Conservation (phyloP, 805 yeast genomes). For the Metschnikowia lunata region DNA sequence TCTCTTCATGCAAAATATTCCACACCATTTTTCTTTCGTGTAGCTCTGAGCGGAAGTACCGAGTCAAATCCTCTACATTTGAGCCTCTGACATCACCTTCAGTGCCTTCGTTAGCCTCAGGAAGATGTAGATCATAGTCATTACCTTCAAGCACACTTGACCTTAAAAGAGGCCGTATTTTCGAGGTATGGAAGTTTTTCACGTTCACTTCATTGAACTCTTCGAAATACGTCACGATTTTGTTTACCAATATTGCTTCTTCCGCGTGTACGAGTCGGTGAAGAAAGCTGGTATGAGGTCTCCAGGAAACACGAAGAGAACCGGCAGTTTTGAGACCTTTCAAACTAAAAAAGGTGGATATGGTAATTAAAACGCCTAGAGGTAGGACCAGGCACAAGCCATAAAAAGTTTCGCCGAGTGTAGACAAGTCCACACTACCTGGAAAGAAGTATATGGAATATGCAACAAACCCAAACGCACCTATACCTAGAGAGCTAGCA, state of each 20-base stretch:
- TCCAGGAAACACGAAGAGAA: slow-evolving; percentile 28
- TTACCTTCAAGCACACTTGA: slow-evolving; percentile 2
- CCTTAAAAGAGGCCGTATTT: slow-evolving; percentile 2
- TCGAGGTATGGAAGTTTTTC: slow-evolving; percentile 31
- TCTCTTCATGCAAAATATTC: slow-evolving; percentile 31
- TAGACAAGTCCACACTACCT: background rate
- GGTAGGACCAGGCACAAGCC: slow-evolving; percentile 2
- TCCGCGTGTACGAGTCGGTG: slow-evolving; percentile 27
- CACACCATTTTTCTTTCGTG: slow-evolving; percentile 13
- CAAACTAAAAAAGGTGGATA: background rate
- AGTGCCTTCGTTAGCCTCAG: background rate
- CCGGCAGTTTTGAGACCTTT: background rate
- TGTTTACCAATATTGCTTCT: slow-evolving; percentile 30
- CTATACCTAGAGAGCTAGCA: background rate
- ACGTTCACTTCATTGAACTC: slow-evolving; percentile 40
- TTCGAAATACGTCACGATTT: slow-evolving; percentile 37
- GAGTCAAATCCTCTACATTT: slow-evolving; percentile 4
- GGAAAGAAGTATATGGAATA: background rate
- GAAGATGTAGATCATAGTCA: slow-evolving; percentile 12
- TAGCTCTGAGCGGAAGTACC: slow-evolving; percentile 9
- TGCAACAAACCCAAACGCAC: background rate
- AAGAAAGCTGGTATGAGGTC: slow-evolving; percentile 27
- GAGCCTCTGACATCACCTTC: background rate
- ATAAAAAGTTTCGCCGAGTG: no score
- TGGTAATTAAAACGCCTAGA: background rate